phyloP scores from a whole-genome alignment of 2,329 filamentous ascomycete genomes.

The Penicillium aurantiogriseum region DNA sequence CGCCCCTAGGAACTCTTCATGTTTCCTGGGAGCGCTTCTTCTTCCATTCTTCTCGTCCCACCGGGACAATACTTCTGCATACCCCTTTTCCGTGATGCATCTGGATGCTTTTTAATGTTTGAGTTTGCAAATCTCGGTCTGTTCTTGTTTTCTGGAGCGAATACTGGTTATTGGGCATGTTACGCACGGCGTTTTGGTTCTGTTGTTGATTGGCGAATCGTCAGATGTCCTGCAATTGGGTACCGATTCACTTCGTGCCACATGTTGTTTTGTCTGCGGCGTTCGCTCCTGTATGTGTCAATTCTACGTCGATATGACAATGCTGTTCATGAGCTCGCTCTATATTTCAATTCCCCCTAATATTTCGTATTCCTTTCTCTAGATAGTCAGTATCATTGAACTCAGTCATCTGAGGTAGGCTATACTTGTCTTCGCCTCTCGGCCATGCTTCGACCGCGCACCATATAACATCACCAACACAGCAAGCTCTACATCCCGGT shows the following conservation, averaged over 20 bases:
- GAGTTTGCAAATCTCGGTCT: constrained; percentile 7
- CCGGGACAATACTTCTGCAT: constrained; percentile 20
- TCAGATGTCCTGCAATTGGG: constrained; percentile 23
- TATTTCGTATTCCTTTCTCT: background rate
- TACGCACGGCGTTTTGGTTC: constrained; percentile 31
- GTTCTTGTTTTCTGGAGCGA: constrained; percentile 23
- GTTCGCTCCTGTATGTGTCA: constrained; percentile 14
- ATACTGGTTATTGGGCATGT: constrained; percentile 25
- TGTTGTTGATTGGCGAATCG: constrained; percentile 17
- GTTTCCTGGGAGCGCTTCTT: constrained; percentile 13
- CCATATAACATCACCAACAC: background rate
- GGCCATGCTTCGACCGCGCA: background rate
- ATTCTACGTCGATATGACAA: constrained; percentile 24
- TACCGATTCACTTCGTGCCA: constrained; percentile 7
- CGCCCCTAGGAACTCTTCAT: constrained; percentile 5
- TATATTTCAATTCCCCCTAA: background rate
- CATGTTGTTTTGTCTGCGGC: constrained; percentile 13
- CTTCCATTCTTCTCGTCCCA: constrained; percentile 23
- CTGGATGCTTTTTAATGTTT: constrained; percentile 22
- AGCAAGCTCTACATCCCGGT: background rate
- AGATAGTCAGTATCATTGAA: background rate
- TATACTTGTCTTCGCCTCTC: background rate
- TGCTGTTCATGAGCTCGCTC: constrained; percentile 14
- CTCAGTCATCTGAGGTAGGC: background rate
- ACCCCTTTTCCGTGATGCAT: constrained; percentile 23